Base-by-base conservation (phyloP, 768 basidiomycete genomes). In the Russula vinacea region DNA sequence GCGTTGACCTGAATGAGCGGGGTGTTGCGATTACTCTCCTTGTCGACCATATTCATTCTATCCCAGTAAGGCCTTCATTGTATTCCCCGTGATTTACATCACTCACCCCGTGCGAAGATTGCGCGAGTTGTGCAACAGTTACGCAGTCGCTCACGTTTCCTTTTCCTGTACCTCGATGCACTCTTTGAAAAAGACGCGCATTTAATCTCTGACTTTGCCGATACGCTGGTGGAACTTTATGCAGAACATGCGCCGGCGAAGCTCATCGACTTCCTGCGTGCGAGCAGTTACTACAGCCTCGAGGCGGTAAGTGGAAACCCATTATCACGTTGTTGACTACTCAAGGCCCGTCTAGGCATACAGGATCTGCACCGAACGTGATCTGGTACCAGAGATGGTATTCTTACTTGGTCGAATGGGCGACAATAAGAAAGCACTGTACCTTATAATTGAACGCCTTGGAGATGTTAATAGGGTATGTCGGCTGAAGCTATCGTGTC, bases 381-480 rank as follows among this genome's bases (percentile, higher is more conserved):
- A 95, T 71, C 80, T 94, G 33, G 94, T 99, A 0, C 86, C 86
- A 0, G 97, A 98, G 76, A 96, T 97, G 93, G 96, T 99, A 19
- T 99, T 96, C 77, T 81, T 98, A 0, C 84, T 98, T 1, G 97
- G 96, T 0, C 84, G 92, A 33, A 98, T 98, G 95, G 97, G 97
- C 10, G 92, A 98, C 75, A 97, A 97, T 75, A 96, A 94, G 79
- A 83, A 92, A 70, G 97, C 96, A 1, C 75, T 99, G 65, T 90
- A 86, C 64, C 83, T 99, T 22, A 98, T 99, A 68, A 98, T 99
- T 62, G 94, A 98, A 73, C 83, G 94, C 17, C 78, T 98, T 5
- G 94, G 90, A 0, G 95, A 98, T 71, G 97, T 98, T 0, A 83
- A 94, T 67, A 80, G 93, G 62, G 95, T 90, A 71, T 57, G 84